phyloP scores from a whole-genome alignment of 495 filamentous ascomycete species.

The Penicillium arizonense region DNA sequence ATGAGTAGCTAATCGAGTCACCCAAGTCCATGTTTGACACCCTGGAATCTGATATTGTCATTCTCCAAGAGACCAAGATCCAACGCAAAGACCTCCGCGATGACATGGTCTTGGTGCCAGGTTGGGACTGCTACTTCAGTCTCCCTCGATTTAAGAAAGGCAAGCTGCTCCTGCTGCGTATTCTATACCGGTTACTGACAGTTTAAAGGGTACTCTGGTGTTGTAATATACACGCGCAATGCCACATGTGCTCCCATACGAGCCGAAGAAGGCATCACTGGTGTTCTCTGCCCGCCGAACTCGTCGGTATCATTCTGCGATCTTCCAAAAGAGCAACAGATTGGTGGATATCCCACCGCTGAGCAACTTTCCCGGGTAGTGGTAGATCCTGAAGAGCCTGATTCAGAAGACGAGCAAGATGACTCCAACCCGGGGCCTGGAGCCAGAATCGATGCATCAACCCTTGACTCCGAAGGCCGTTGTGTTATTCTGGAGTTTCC shows the following conservation, averaged over 20 bases:
- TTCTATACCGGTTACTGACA: background rate
- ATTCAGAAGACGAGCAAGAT: slow-evolving; percentile 5
- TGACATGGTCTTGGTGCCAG: slow-evolving; percentile 93
- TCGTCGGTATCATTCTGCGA: slow-evolving; percentile 72
- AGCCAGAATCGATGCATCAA: slow-evolving; percentile 59
- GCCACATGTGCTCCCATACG: slow-evolving; percentile 82
- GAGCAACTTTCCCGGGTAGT: slow-evolving; percentile 56
- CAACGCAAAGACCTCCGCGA: slow-evolving; percentile 90
- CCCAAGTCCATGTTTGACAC: slow-evolving; percentile 86
- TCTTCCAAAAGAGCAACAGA: slow-evolving; percentile 72
- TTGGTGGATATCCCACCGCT: slow-evolving; percentile 83
- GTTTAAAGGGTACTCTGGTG: slow-evolving; percentile 83
- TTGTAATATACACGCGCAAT: slow-evolving; percentile 93
- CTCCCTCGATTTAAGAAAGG: slow-evolving; percentile 92
- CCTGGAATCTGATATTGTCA: slow-evolving; percentile 88
- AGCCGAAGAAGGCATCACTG: slow-evolving; percentile 91
- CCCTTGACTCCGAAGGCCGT: slow-evolving; percentile 87
- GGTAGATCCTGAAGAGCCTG: background rate
- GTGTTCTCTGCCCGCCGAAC: slow-evolving; percentile 73
- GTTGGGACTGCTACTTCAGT: slow-evolving; percentile 97
- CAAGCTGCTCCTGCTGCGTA: background rate
- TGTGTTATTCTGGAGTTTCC: slow-evolving; percentile 94
- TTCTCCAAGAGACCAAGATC: slow-evolving; percentile 96
- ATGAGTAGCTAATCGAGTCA: background rate
- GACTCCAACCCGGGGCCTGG: background rate